A percentile compares a stretch with the other conserved stretches of the same genome.
These are phyloP conservation scores for Toxoplasma gondii DNA, from an alignment of 169 alveolate species.

Conservation along the genomic window DNA sequence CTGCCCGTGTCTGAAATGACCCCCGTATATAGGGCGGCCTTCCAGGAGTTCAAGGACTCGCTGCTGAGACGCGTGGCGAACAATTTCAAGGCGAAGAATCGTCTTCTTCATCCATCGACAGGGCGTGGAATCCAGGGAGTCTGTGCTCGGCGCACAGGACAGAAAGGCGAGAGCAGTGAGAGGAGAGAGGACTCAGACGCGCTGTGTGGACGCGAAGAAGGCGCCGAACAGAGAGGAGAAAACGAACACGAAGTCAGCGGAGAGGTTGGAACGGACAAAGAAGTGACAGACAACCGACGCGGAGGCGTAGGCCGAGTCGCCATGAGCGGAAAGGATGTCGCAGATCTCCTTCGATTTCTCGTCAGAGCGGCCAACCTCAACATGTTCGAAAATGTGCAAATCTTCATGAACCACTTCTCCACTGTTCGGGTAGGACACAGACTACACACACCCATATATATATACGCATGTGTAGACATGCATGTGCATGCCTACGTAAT, in stretches of 20 bases:
- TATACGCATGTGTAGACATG: background rate
- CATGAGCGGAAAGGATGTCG: slow-evolving; percentile 66
- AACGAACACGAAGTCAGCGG: slow-evolving; percentile 21
- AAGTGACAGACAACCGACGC: background rate
- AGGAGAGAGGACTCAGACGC: background rate
- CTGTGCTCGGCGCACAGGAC: slow-evolving; percentile 7
- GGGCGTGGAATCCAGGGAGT: background rate
- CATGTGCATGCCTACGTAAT: background rate
- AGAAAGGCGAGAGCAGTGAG: background rate
- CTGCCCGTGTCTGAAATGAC: slow-evolving; percentile 41
- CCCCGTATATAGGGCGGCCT: background rate
- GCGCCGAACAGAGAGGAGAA: slow-evolving; percentile 23
- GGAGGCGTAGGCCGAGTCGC: background rate
- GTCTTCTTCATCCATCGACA: background rate
- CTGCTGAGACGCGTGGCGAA: slow-evolving; percentile 46
- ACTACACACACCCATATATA: background rate
- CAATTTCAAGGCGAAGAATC: slow-evolving; percentile 30
- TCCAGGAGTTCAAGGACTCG: background rate
- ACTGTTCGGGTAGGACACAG: slow-evolving; percentile 53
- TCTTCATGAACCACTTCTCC: slow-evolving; percentile 70
- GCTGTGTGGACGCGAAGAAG: background rate
- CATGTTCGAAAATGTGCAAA: slow-evolving; percentile 61
- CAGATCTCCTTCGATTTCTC: slow-evolving; percentile 53
- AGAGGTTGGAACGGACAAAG: background rate
- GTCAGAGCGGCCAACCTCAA: slow-evolving; percentile 66